A percentile compares a stretch with the other conserved stretches of the same genome.
Conservation (phyloP, 2,329 filamentous ascomycete species). For the Colletotrichum sp. region DNA sequence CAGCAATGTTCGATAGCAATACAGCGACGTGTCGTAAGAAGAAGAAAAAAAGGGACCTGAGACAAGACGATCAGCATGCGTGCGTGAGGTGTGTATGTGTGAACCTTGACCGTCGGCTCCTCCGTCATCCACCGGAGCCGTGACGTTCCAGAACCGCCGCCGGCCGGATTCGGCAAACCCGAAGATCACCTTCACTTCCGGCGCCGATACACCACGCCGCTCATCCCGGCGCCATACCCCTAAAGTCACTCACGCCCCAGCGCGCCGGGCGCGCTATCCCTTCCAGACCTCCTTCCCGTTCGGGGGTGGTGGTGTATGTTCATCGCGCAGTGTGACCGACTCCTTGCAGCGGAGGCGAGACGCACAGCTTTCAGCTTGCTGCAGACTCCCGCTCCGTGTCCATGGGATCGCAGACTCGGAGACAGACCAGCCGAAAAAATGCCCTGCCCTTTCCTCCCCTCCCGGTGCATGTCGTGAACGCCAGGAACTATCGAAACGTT, state of each 20-base stretch:
- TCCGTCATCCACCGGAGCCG: background rate
- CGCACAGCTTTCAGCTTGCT: background rate
- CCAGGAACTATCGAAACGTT: background rate
- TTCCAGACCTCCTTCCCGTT: background rate
- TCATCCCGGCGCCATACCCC: background rate
- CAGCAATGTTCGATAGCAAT: conserved; percentile 4
- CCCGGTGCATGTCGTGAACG: background rate
- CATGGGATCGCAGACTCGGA: background rate
- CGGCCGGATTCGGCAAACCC: background rate
- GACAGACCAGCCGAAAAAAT: background rate
- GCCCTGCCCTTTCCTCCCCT: background rate
- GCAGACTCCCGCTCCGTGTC: background rate
- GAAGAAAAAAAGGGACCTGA: background rate
- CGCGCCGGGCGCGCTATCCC: background rate
- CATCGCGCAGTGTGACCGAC: background rate
- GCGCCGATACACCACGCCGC: background rate
- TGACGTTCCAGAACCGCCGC: background rate
- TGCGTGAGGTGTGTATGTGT: background rate
- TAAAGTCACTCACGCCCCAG: background rate
- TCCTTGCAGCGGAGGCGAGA: background rate
- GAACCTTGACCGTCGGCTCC: background rate
- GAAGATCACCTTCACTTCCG: background rate
- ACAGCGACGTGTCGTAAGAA: background rate
- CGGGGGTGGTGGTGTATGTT: background rate
- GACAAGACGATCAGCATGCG: background rate